phyloP scores from a whole-genome alignment of 2,329 filamentous ascomycete species.

The Penicillium oxalicum region DNA sequence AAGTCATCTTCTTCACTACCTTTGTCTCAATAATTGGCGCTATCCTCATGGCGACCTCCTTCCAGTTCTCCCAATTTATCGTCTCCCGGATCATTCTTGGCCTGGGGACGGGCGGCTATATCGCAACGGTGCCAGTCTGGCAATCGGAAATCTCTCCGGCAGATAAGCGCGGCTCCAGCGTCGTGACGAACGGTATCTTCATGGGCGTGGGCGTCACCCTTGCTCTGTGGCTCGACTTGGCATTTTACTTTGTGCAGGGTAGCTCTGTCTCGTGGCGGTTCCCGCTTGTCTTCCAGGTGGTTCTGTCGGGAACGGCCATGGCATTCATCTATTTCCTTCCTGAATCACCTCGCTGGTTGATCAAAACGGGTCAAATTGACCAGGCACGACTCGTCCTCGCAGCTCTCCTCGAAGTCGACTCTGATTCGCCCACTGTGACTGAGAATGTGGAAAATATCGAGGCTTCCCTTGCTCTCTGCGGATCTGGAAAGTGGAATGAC shows the following conservation, averaged over 20 bases:
- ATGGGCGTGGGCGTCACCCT: conserved; percentile 43
- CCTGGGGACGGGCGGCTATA: conserved; percentile 40
- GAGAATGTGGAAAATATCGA: conserved; percentile 37
- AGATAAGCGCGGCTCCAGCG: conserved; percentile 44
- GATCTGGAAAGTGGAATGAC: conserved; percentile 30
- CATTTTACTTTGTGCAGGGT: conserved; percentile 34
- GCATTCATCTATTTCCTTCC: conserved; percentile 31
- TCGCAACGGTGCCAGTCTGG: conserved; percentile 45
- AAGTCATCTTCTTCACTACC: conserved; percentile 41
- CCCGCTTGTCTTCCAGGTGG: conserved; percentile 35
- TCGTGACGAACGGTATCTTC: conserved; percentile 48
- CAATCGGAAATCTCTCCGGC: conserved; percentile 34
- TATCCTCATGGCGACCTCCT: conserved; percentile 41
- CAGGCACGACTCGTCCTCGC: conserved; percentile 30
- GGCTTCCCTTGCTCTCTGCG: conserved; percentile 36
- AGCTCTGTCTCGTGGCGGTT: conserved; percentile 41
- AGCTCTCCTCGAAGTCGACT: conserved; percentile 40
- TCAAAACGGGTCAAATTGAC: conserved; percentile 37
- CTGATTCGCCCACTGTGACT: conserved; percentile 33
- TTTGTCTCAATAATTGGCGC: conserved; percentile 40
- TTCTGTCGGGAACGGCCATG: conserved; percentile 31
- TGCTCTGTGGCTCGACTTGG: conserved; percentile 46
- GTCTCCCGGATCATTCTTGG: conserved; percentile 43
- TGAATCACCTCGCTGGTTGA: conserved; percentile 43
- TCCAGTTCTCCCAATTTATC: conserved; percentile 42